phyloP scores from a whole-genome alignment of 148 eudicot species.

The Rheum nobile region DNA sequence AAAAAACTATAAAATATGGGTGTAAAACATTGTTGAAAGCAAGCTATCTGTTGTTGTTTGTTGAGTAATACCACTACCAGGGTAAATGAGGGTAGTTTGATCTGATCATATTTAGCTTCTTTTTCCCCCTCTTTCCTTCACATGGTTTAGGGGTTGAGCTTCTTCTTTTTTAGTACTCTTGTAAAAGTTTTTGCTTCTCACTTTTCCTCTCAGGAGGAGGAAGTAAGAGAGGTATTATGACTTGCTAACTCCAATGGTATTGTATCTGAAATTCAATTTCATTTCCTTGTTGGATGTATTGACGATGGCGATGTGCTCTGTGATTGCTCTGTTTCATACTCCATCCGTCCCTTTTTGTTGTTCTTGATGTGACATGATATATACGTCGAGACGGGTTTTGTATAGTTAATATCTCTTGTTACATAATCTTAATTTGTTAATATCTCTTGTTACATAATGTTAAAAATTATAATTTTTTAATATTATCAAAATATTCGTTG shows the following conservation, averaged over 20 bases:
- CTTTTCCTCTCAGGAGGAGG: neutral
- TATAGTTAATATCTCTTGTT: too few species aligned
- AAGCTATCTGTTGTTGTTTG: neutral
- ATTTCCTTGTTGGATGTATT: neutral
- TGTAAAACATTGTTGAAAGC: too few species aligned
- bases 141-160: neutral
- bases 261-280: neutral
- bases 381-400: too few species aligned
- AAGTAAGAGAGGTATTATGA: neutral
- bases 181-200: neutral
- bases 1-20: too few species aligned
- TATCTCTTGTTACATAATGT: too few species aligned
- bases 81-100: neutral
- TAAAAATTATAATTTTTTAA: too few species aligned
- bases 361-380: too few species aligned
- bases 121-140: neutral
- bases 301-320: neutral
- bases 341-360: too few species aligned
- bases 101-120: neutral
- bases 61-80: slow-evolving; percentile 1
- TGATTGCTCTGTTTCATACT: neutral
- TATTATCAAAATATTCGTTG: too few species aligned
- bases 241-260: neutral
- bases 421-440: too few species aligned
- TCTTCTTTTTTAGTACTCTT: neutral